A percentile compares a stretch with the other conserved stretches of the same genome.
Evolutionary conservation across 139 green algal species (phyloP).

Genomic region (Mychonastes homosphaera): DNA sequence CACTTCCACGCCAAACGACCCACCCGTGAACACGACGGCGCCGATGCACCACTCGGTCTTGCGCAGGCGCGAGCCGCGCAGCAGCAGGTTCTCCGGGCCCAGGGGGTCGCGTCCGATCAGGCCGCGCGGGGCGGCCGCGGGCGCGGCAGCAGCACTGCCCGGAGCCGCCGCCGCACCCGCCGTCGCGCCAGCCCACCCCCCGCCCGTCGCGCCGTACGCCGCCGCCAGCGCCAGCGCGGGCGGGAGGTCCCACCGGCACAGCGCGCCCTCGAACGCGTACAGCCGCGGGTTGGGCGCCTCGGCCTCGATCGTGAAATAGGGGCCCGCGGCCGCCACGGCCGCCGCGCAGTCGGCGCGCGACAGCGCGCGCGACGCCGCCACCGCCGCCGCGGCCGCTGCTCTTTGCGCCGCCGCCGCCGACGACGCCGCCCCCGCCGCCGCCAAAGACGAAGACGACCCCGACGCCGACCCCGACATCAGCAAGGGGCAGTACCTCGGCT

Average conservation of each 20-base stretch:
- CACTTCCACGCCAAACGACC: too few relatives aligned
- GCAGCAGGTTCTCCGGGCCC: constrained; percentile 36
- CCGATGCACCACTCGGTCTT: constrained; percentile 58
- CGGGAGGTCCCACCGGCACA: constrained; percentile 22
- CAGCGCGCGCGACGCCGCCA: too few relatives aligned
- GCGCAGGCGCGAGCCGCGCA: constrained; percentile 50
- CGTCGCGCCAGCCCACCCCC: not conserved
- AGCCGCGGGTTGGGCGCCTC: constrained; percentile 19
- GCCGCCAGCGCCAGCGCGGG: not conserved
- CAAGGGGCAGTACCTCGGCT: constrained; percentile 60
- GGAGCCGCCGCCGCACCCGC: not conserved
- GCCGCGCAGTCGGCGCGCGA: too few relatives aligned
- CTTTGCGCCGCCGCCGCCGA: too few relatives aligned
- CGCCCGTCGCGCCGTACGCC: not conserved
- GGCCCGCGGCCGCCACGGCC: too few relatives aligned
- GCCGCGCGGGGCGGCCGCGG: not conserved
- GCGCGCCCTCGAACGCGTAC: constrained; percentile 16
- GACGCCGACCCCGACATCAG: too few relatives aligned
- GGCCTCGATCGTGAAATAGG: constrained; percentile 17
- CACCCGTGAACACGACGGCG: constrained; percentile 59
- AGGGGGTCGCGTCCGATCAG: constrained; percentile 10
- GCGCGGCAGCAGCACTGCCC: constrained; percentile 1
- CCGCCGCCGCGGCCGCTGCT: too few relatives aligned
- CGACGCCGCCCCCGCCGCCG: too few relatives aligned
- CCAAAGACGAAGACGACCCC: too few relatives aligned